Conservation (phyloP, 768 basidiomycete genomes). For the Serendipita sp. region DNA sequence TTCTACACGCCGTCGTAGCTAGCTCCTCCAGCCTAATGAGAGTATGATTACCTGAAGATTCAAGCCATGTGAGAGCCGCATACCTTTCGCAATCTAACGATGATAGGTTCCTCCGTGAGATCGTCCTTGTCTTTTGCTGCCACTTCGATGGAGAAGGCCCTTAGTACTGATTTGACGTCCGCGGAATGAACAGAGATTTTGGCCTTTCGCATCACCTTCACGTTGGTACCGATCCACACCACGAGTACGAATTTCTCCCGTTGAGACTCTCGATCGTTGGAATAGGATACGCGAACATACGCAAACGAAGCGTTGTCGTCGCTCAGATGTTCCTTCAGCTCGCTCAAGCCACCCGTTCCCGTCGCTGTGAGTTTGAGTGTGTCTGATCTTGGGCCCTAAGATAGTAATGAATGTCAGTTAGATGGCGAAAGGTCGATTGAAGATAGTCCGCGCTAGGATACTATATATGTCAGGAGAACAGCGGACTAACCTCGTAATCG, state of each 20-base stretch:
- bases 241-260: conserved; percentile 83
- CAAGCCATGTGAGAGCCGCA: conserved; percentile 18
- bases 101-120: conserved; percentile 74
- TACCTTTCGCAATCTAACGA: conserved; percentile 69
- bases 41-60: not conserved
- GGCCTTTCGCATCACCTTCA: conserved; percentile 85
- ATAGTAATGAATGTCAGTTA: not conserved
- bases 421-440: not conserved
- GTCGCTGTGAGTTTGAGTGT: conserved; percentile 62
- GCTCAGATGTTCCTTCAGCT: conserved; percentile 56
- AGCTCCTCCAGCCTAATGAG: conserved; percentile 60
- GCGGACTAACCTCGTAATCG: conserved; percentile 63
- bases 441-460: not conserved
- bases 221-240: conserved; percentile 66
- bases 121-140: conserved; percentile 71
- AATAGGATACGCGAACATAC: conserved; percentile 69
- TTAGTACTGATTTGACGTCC: conserved; percentile 70
- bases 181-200: conserved; percentile 89
- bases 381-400: conserved; percentile 62
- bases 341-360: conserved; percentile 63
- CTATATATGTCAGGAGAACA: not conserved
- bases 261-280: conserved; percentile 72
- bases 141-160: conserved; percentile 63
- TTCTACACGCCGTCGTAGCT: conserved; percentile 57
- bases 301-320: conserved; percentile 68